Conservation (phyloP, 257 asterid genomes). For the Cynanchum wilfordii region DNA sequence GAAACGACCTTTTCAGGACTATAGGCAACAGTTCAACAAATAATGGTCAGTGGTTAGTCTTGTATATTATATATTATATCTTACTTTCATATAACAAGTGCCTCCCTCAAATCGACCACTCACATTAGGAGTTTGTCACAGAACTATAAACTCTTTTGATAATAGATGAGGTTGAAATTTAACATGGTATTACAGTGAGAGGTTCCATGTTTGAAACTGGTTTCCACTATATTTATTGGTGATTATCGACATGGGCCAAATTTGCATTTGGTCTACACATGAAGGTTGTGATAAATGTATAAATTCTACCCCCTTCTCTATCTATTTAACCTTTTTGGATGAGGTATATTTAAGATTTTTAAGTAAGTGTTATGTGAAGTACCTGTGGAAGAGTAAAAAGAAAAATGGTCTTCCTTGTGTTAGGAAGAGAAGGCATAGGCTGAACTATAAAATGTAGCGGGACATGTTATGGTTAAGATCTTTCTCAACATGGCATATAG, state of each 20-base stretch:
- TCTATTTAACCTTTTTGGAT: no score
- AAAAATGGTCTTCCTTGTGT: neutral
- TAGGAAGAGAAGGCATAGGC: neutral
- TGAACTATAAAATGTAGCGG: neutral
- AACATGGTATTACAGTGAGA: no score
- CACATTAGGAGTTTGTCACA: neutral
- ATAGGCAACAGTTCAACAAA: constrained; percentile 31
- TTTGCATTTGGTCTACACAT: no score
- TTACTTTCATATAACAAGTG: neutral
- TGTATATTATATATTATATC: neutral
- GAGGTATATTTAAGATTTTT: no score
- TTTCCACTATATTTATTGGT: no score
- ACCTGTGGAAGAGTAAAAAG: neutral
- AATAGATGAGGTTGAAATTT: no score
- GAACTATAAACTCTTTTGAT: neutral
- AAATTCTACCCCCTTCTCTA: no score
- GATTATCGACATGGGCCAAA: no score
- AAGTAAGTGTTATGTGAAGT: neutral
- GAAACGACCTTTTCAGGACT: constrained; percentile 66
- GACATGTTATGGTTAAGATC: neutral
- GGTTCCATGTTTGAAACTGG: no score
- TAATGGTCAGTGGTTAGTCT: constrained; percentile 41
- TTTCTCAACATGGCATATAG: neutral
- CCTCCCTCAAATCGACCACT: neutral
- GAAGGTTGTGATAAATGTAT: no score